Evolutionary conservation across 345 rosid species (phyloP), one percentile per base, ranked within the genome.

Genomic region (Brassica nigra): DNA sequence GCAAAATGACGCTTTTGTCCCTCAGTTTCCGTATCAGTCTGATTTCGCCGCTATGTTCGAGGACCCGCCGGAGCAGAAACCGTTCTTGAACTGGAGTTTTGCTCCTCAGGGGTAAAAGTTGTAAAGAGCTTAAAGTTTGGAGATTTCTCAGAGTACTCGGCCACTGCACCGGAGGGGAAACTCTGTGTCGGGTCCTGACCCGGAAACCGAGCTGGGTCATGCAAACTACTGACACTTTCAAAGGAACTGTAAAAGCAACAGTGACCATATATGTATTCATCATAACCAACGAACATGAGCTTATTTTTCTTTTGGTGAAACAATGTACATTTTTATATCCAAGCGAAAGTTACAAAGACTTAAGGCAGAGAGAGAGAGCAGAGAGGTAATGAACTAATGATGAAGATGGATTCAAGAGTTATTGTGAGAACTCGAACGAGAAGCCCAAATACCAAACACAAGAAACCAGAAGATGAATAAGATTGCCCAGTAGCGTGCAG

Each of bases 401-500:
- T 8, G 88, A 84, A 12, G 80, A 61, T 5, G 8, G 28, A 76
- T 59, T 77, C 73, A 75, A 34, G 73, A 2, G 39, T 23, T 49
- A 61, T 1, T 42, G 34, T 73, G 84, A 49, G 81, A 76, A 67
- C 62, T 71, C 2, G 83, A 64, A 63, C 95, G 85, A 16, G 97
- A 92, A 12, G 97, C 97, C 98, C 97, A 94, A 68, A 94, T 92
- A 30, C 97, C 97, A 78, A 92, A 92, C 67, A 94, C 97, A 44
- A 94, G 95, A 89, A 94, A 94, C 97, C 98, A 94, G 89, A 94
- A 91, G 80, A 92, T 92, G 74, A 94, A 92, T 75, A 94, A 85
- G 82, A 92, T 90, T 2, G 98, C 97, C 98, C 97, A 94, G 85
- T 92, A 92, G 54, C 97, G 92, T 62, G 97, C 98, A 44, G 98